Base-by-base conservation (phyloP, 805 yeast species). In the Wickerhamiella bombiphila region DNA sequence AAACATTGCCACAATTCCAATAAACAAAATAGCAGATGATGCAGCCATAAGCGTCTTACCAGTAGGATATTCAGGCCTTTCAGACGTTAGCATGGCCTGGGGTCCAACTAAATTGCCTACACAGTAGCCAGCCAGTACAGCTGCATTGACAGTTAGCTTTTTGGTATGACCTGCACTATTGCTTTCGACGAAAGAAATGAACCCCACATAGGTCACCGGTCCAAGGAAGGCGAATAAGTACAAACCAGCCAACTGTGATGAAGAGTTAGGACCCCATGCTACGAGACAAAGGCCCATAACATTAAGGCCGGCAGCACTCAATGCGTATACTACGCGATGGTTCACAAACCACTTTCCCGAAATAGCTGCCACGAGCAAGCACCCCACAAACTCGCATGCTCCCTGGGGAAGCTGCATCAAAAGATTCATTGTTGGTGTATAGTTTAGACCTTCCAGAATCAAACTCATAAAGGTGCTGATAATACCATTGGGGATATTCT, bases 161-260 rank as follows among this genome's bases (percentile, higher is more conserved):
- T 80, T 80, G n/a, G 86, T 77, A 44, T 72, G 70, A 9, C 91
- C 91, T 1, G 85, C 74, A 25, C 75, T 68, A 53, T 79, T 67
- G 2, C 70, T 60, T 21, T 61, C 56, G 19, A 33, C 37, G 34
- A 18, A 32, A 22, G 44, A 45, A 11, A 37, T 16, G 19, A 38
- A 19, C 65, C 59, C 50, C 69, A 24, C 40, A 16, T 40, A 42
- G 11, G 38, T 33, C 6, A 46, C 36, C 6, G 43, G 9, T 61
- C 66, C 20, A 56, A 50, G 37, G 18, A 64, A 54, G 13, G 57
- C 52, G 42, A 52, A 51, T 26, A 69, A 37, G 37, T 56, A 57
- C 16, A 56, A 61, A 34, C 68, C 66, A 2, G 64, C 64, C 17
- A 64, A 57, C 45, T 57, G 53, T 16, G 66, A 60, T 22, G 53